Conservation (phyloP, 140 eudicot species). For the Cichorium intybus region DNA sequence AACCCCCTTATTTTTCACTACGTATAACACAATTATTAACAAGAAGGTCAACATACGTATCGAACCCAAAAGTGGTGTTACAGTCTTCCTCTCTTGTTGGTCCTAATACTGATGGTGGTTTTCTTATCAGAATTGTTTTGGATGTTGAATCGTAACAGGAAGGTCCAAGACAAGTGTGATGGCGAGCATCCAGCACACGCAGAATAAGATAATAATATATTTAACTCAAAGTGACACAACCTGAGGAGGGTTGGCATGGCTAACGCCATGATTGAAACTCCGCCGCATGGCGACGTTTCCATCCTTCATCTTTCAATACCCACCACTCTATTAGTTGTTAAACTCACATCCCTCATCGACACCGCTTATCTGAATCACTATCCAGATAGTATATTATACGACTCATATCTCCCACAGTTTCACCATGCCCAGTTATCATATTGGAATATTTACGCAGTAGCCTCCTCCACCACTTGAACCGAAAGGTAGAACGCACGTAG, state of each 20-base stretch:
- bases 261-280: not conserved
- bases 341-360: not conserved
- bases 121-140: constrained; percentile 10
- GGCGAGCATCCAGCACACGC: not conserved
- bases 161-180: not conserved
- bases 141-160: constrained; percentile 15
- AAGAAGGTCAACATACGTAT: too few relatives aligned
- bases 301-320: constrained; percentile 26
- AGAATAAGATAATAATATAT: constrained; percentile 1
- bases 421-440: not conserved
- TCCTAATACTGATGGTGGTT: not conserved
- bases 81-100: constrained; percentile 16
- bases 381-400: not conserved
- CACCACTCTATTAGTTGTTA: constrained; percentile 18
- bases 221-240: not conserved
- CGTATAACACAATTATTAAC: too few relatives aligned
- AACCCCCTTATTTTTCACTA: too few relatives aligned
- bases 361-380: constrained; percentile 16
- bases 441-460: not conserved
- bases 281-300: constrained; percentile 16
- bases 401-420: not conserved
- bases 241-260: too few relatives aligned
- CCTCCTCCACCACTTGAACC: not conserved
- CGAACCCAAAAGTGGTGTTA: too few relatives aligned
- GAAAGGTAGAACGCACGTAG: not conserved